Evolutionary conservation across 768 basidiomycete genomes (phyloP), one percentile per base, ranked within the genome.

Genomic region (Serendipita sp.): DNA sequence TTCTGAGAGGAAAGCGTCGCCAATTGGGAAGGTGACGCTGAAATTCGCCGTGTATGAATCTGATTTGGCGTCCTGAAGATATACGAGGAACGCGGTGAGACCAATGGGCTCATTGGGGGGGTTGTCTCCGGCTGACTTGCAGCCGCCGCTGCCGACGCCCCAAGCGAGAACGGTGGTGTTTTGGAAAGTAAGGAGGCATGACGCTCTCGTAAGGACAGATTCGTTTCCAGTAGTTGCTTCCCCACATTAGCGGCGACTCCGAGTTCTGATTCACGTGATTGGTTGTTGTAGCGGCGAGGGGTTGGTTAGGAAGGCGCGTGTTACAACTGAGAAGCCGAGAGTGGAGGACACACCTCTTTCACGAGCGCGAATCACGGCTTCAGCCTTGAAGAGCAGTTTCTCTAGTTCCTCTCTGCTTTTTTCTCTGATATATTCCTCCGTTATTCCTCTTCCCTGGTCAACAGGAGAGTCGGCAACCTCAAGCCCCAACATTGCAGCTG

Each of bases 1-100:
- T 93, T 93, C 73, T 93, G 89, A 69, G 89, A 87, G 0, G 87
- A 81, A 46, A 92, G 81, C 4, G 80, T 76, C 2, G 83, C 81
- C 31, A 92, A 78, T 65, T 90, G 88, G 15, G 79, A 74, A 1
- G 83, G 82, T 3, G 69, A 68, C 10, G 71, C 66, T 1, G 68
- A 67, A n/a, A 69, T 40, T 8, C 67, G 64, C 10, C 67, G 66
- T 11, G 62, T 50, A 34, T 67, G 65, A 16, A 31, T 58, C 16
- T 60, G 53, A n/a, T 62, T 29, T 13, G 23, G 65, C n/a, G 58
- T 18, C 43, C 63, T 69, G 72, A 64, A 62, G 52, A 73, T 68
- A 60, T 65, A 55, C 36, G 69, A 68, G n/a, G 66, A 70, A 66
- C 62, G 71, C n/a, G 68, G 70, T 31, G 31, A 64, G 67, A 23